Conservation (phyloP, 768 basidiomycete genomes). For the Brasilioporus rufonigricans region DNA sequence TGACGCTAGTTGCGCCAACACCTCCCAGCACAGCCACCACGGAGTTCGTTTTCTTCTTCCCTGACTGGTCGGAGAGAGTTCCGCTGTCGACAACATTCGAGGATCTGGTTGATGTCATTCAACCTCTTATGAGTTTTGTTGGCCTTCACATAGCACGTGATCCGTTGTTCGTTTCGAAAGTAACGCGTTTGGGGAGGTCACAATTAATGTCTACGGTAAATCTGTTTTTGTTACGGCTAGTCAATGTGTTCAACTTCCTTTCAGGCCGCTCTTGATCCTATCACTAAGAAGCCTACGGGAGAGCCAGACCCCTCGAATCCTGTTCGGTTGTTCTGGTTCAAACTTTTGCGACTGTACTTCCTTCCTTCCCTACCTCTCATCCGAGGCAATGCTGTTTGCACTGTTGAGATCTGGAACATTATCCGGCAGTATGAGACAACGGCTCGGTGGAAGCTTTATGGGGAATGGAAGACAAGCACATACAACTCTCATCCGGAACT, state of each 20-base stretch:
- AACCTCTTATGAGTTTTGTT: conserved; percentile 77
- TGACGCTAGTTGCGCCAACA: conserved; percentile 78
- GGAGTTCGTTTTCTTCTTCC: conserved; percentile 92
- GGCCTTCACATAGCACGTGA: conserved; percentile 82
- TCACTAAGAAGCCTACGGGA: conserved; percentile 56
- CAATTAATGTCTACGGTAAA: conserved; percentile 58
- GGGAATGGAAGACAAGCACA: conserved; percentile 82
- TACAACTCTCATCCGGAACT: conserved; percentile 80
- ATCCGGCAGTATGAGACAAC: conserved; percentile 76
- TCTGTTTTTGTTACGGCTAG: not conserved
- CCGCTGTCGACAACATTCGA: conserved; percentile 62
- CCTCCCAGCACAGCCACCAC: conserved; percentile 72
- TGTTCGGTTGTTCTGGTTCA: conserved; percentile 80
- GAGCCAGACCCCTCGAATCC: conserved; percentile 58
- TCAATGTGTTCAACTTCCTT: conserved; percentile 7
- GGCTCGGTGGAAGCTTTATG: conserved; percentile 87
- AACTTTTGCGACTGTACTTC: conserved; percentile 72
- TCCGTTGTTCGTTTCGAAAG: conserved; percentile 72
- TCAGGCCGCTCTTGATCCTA: conserved; percentile 52
- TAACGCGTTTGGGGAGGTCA: conserved; percentile 71
- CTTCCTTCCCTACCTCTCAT: conserved; percentile 87
- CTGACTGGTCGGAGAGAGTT: conserved; percentile 72
- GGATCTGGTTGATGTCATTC: conserved; percentile 72
- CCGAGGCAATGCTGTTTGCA: conserved; percentile 82
- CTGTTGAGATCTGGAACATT: conserved; percentile 91